Evolutionary conservation across 176 grass and related monocot genomes (phyloP), one percentile per base, ranked within the genome.

Genomic region (Musa acuminata): DNA sequence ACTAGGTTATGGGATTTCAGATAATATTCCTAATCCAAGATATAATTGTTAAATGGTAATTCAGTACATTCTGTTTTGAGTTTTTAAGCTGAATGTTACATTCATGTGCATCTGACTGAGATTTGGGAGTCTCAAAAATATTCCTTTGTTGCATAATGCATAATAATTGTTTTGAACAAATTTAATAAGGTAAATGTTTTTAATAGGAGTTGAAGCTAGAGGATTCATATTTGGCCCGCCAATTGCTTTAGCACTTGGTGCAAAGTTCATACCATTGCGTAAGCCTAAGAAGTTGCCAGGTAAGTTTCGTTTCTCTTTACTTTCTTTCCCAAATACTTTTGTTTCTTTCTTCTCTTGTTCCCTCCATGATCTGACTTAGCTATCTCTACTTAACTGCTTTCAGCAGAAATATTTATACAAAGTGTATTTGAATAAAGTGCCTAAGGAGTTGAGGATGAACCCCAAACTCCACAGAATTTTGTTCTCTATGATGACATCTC

Each of bases 261-360:
- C 94, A 52, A 98, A 98, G 48, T 98, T 98, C 73, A 89, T 98
- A 88, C 94, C 94, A 1, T 52, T 98, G 64, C 90, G 94, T 50
- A 98, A 98, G 70, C 94, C 94, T 26, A 90, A 88, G 58, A 98
- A 98, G 69, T 87, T 98, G 11, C 94, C 94, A 81, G 94, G 94
- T 97, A 70, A 13, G 20, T 64, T 69, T 0, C 3, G 29, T 22
- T 65, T 67, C 20, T 72, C 13, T 51, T 13, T 19, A 35, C 29
- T 35, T 4, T 35, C 29, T 35, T 35, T 35, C 3, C 29, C 29
- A 35, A 35, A 35, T 35, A 35, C 3, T 35, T 35, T 35, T 35
- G 29, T 35, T 35, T 35, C 29, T 70, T 68, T 75, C 1, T 16
- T 35, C 29, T 35, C 3, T 20, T 23, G 0, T 62, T 62, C 26